A percentile compares a stretch with the other conserved stretches of the same genome.
phyloP scores from a whole-genome alignment of 2,329 filamentous ascomycete genomes.

The Cadophora sp. region DNA sequence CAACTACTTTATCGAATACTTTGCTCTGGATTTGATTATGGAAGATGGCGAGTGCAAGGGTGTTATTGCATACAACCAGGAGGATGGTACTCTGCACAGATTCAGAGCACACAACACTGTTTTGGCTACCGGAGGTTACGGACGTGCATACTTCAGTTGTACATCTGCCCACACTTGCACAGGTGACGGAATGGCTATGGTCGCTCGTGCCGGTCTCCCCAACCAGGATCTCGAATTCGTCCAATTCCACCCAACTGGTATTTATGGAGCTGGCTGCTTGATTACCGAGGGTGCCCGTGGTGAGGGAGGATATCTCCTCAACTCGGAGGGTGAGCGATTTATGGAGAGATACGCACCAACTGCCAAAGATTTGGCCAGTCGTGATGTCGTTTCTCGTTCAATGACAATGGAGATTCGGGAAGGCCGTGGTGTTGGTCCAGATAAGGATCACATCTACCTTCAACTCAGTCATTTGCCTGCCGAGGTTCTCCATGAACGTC shows the following conservation, averaged over 20 bases:
- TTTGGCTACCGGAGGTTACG: slow-evolving; percentile 95
- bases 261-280: slow-evolving; percentile 97
- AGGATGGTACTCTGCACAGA: slow-evolving; percentile 96
- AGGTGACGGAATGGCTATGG: slow-evolving; percentile 99
- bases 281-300: slow-evolving; percentile 98
- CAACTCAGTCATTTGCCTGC: slow-evolving; percentile 94
- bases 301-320: slow-evolving; percentile 97
- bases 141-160: slow-evolving; percentile 97
- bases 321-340: slow-evolving; percentile 97
- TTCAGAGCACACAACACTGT: slow-evolving; percentile 98
- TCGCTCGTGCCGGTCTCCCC: slow-evolving; percentile 93
- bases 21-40: slow-evolving; percentile 96
- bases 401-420: slow-evolving; percentile 99
- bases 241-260: slow-evolving; percentile 98
- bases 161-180: slow-evolving; percentile 98
- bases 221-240: slow-evolving; percentile 99
- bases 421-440: slow-evolving; percentile 92
- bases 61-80: slow-evolving; percentile 97
- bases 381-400: slow-evolving; percentile 94
- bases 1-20: slow-evolving; percentile 99
- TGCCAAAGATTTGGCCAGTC: slow-evolving; percentile 95
- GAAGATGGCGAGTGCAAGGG: slow-evolving; percentile 96
- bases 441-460: slow-evolving; percentile 99
- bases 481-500: slow-evolving; percentile 92
- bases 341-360: slow-evolving; percentile 99